A percentile compares a stretch with the other conserved stretches of the same genome.
Conservation (phyloP, 768 basidiomycete species). For the Mycena rosella region DNA sequence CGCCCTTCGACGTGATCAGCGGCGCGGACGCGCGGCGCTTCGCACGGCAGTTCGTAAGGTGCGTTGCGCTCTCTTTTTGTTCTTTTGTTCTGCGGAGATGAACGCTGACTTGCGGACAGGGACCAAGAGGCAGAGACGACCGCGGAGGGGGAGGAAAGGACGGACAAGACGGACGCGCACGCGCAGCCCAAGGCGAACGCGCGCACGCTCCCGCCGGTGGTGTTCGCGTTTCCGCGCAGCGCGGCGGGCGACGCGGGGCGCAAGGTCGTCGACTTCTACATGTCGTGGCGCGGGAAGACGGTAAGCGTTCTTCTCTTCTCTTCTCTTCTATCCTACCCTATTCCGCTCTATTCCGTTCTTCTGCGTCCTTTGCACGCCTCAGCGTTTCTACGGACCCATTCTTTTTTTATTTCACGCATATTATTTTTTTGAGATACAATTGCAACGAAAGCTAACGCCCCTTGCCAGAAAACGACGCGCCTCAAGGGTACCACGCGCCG, state of each 20-base stretch:
- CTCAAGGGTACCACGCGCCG: conserved; percentile 47
- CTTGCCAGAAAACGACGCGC: conserved; percentile 22
- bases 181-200: conserved; percentile 14
- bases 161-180: too few species aligned
- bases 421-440: too few species aligned
- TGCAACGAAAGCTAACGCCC: neutral
- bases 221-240: conserved; percentile 54
- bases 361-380: too few species aligned
- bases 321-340: too few species aligned
- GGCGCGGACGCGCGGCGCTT: conserved; percentile 15
- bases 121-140: neutral
- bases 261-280: conserved; percentile 63
- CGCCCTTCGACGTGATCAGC: conserved; percentile 15
- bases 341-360: too few species aligned
- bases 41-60: conserved; percentile 16
- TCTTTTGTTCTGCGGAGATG: too few species aligned
- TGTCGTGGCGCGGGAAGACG: conserved; percentile 61
- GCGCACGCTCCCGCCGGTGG: conserved; percentile 47
- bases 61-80: too few species aligned
- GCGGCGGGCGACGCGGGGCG: conserved; percentile 53
- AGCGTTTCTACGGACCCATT: too few species aligned
- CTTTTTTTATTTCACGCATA: too few species aligned
- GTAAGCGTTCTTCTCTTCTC: too few species aligned
- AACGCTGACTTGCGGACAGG: neutral
- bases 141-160: too few species aligned